Percentiles rank a stretch among this genome's conserved stretches.
Conservation (phyloP, 805 yeast genomes). For the Pichia deserticola region DNA sequence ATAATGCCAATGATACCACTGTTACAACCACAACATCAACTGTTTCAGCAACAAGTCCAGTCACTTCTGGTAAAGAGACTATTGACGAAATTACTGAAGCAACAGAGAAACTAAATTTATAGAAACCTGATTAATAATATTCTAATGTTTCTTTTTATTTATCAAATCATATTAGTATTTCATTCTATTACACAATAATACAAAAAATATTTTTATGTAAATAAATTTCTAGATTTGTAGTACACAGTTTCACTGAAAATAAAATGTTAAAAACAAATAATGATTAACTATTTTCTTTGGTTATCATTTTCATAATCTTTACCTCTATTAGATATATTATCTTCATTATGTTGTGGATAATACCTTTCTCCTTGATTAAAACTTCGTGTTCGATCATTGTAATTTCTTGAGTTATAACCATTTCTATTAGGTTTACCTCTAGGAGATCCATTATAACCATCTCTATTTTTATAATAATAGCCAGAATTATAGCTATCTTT, state of each 20-base stretch:
- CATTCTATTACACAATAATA: too few relatives aligned
- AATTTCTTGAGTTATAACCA: too few relatives aligned
- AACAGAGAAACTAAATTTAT: constrained; percentile 2
- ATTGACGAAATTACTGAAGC: not conserved
- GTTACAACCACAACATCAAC: not conserved
- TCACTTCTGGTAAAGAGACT: not conserved
- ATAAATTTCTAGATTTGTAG: too few relatives aligned
- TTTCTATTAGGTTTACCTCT: not conserved
- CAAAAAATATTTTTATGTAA: too few relatives aligned
- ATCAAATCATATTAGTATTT: too few relatives aligned
- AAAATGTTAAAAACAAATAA: too few relatives aligned
- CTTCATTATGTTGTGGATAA: too few relatives aligned
- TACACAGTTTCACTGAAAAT: too few relatives aligned
- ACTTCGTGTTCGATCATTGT: too few relatives aligned
- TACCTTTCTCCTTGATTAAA: too few relatives aligned
- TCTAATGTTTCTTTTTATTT: too few relatives aligned
- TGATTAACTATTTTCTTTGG: not conserved
- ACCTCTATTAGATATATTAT: not conserved
- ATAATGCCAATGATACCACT: constrained; percentile 5
- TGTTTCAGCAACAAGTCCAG: not conserved
- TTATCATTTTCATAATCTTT: not conserved
- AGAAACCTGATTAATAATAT: not conserved
- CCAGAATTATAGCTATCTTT: not conserved
- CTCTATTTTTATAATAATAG: not conserved
- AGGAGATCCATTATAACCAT: not conserved